Percentiles rank a stretch among this genome's conserved stretches.
These are phyloP conservation scores for Cytospora paraplurivora DNA, from an alignment of 2,329 filamentous ascomycete species.

Conservation along the genomic window DNA sequence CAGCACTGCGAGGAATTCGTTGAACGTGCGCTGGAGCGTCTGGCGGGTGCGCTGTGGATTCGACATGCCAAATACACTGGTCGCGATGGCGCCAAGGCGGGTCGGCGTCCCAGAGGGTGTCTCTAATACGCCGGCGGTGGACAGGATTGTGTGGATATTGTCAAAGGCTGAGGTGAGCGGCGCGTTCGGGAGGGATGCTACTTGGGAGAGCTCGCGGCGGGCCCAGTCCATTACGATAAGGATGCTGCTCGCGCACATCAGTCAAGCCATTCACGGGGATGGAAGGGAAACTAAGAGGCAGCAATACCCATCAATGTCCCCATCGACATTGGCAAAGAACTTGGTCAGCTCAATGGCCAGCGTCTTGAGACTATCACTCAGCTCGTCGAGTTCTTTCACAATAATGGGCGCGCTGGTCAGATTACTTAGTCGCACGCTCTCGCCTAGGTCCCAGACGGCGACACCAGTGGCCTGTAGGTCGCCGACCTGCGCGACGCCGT, in stretches of 20 bases:
- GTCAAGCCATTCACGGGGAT: background rate
- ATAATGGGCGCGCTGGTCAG: conserved; percentile 89
- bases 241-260: conserved; percentile 55
- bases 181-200: conserved; percentile 59
- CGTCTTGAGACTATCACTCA: conserved; percentile 83
- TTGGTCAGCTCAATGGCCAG: conserved; percentile 83
- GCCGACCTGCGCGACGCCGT: conserved; percentile 81
- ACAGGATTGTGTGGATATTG: conserved; percentile 79
- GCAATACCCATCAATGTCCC: conserved; percentile 79
- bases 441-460: conserved; percentile 91
- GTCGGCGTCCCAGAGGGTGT: conserved; percentile 62
- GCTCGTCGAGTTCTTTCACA: conserved; percentile 78
- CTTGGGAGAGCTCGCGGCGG: conserved; percentile 75
- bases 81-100: conserved; percentile 67
- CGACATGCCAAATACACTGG: conserved; percentile 76
- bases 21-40: conserved; percentile 83
- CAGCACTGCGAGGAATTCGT: conserved; percentile 81
- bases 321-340: conserved; percentile 92
- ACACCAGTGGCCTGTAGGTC: conserved; percentile 89
- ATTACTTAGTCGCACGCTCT: conserved; percentile 85
- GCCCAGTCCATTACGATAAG: conserved; percentile 97
- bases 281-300: background rate
- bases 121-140: conserved; percentile 62
- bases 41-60: conserved; percentile 77
- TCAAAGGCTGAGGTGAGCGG: conserved; percentile 73